phyloP scores from a whole-genome alignment of 116 monocot species.

The Cymodocea nodosa region DNA sequence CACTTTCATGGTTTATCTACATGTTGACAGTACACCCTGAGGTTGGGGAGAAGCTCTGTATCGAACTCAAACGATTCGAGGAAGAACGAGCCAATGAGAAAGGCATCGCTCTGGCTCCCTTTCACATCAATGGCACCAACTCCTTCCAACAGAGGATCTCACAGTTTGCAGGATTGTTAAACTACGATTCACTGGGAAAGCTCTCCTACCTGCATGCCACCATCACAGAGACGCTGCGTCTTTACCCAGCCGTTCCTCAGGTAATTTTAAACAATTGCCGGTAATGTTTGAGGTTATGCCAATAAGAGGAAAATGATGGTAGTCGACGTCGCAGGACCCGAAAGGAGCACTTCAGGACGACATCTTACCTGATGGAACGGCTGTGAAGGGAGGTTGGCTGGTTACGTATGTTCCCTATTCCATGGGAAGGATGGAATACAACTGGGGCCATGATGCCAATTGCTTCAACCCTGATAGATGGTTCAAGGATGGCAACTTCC shows the following conservation, averaged over 20 bases:
- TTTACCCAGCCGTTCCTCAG: conserved; percentile 94
- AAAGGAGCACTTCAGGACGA: conserved; percentile 76
- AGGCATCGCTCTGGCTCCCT: conserved; percentile 16
- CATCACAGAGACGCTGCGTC: conserved; percentile 75
- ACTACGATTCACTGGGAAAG: conserved; percentile 54
- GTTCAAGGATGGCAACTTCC: conserved; percentile 47
- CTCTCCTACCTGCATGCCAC: conserved; percentile 62
- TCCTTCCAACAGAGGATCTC: conserved; percentile 30
- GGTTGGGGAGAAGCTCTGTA: conserved; percentile 33
- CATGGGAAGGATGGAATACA: conserved; percentile 84
- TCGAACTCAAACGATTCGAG: conserved; percentile 55
- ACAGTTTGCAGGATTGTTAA: conserved; percentile 49
- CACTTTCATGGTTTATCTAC: conserved; percentile 85
- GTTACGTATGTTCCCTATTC: conserved; percentile 67
- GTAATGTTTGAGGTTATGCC: neutral
- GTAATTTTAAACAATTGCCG: conserved; percentile 11
- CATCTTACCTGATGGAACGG: conserved; percentile 77
- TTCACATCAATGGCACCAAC: conserved; percentile 6
- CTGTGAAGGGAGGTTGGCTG: conserved; percentile 52
- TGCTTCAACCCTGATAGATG: conserved; percentile 67
- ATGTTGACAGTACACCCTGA: conserved; percentile 48
- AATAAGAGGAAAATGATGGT: neutral
- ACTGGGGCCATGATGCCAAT: conserved; percentile 61
- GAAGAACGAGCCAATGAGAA: conserved; percentile 41
- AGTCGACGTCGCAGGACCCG: conserved; percentile 39